Evolutionary conservation across 768 basidiomycete species (phyloP).

Genomic region (Xerocomus brunneocitrinus): DNA sequence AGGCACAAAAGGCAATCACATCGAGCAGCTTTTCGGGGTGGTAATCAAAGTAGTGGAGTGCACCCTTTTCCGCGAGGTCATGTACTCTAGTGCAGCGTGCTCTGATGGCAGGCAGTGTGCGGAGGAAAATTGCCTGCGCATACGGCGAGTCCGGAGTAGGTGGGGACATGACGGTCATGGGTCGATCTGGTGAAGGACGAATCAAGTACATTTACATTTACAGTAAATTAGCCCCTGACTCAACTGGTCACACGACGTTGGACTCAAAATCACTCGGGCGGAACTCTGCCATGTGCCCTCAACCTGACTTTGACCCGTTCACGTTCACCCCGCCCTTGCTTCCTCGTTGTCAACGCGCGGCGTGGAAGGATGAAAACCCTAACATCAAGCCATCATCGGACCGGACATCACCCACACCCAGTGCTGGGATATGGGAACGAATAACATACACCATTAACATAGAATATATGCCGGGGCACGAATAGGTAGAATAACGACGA

Average conservation of each 20-base stretch:
- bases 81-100: constrained; percentile 78
- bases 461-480: constrained; percentile 8
- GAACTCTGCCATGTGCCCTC: constrained; percentile 8
- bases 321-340: neutral
- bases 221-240: neutral
- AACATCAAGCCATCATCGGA: constrained; percentile 1
- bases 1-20: constrained; percentile 69
- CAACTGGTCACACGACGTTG: neutral
- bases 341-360: constrained; percentile 26
- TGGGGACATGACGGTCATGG: neutral
- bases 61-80: constrained; percentile 66
- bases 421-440: constrained; percentile 3
- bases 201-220: neutral
- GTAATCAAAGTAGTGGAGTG: constrained; percentile 84
- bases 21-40: constrained; percentile 68
- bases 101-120: constrained; percentile 85
- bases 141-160: constrained; percentile 9
- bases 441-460: constrained; percentile 19
- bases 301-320: constrained; percentile 9
- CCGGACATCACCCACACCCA: constrained; percentile 4
- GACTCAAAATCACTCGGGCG: neutral
- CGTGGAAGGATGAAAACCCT: neutral
- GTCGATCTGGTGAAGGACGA: neutral
- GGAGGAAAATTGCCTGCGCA: constrained; percentile 57
- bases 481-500: neutral